Percentiles rank a stretch among this genome's conserved stretches.
Conservation (phyloP, 805 yeast genomes). For the Kodamaea kaohsiungensis region DNA sequence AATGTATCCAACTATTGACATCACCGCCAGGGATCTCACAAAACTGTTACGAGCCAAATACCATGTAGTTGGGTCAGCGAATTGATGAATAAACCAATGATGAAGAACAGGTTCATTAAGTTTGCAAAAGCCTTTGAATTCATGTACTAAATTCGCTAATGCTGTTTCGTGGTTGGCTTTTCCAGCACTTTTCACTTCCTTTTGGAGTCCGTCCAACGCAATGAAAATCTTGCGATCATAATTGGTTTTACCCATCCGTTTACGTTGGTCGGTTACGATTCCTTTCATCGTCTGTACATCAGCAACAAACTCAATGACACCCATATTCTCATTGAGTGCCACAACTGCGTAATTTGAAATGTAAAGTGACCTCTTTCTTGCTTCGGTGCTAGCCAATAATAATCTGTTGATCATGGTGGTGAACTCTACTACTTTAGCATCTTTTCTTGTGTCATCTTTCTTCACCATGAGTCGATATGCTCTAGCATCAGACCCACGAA, state of each 20-base stretch:
- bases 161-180: conserved; percentile 14
- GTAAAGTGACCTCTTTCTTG: conserved; percentile 67
- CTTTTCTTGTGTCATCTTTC: conserved; percentile 91
- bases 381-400: conserved; percentile 63
- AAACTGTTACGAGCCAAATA: conserved; percentile 72
- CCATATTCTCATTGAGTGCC: conserved; percentile 83
- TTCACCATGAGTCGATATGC: conserved; percentile 78
- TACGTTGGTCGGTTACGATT: conserved; percentile 34
- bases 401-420: conserved; percentile 83
- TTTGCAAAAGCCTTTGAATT: conserved; percentile 28
- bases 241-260: conserved; percentile 20
- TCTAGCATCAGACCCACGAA: conserved; percentile 79
- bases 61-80: conserved; percentile 91
- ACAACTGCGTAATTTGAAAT: conserved; percentile 86
- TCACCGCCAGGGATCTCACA: conserved; percentile 84
- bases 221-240: conserved; percentile 26
- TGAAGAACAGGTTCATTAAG: conserved; percentile 70
- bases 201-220: conserved; percentile 28
- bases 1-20: conserved; percentile 96
- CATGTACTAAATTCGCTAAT: conserved; percentile 18
- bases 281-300: conserved; percentile 72
- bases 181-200: conserved; percentile 16
- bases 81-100: conserved; percentile 85
- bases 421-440: conserved; percentile 90
- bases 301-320: conserved; percentile 88